A percentile compares a stretch with the other conserved stretches of the same genome.
phyloP scores from a whole-genome alignment of 2,329 filamentous ascomycete genomes.

The Tolypocladium paradoxum region DNA sequence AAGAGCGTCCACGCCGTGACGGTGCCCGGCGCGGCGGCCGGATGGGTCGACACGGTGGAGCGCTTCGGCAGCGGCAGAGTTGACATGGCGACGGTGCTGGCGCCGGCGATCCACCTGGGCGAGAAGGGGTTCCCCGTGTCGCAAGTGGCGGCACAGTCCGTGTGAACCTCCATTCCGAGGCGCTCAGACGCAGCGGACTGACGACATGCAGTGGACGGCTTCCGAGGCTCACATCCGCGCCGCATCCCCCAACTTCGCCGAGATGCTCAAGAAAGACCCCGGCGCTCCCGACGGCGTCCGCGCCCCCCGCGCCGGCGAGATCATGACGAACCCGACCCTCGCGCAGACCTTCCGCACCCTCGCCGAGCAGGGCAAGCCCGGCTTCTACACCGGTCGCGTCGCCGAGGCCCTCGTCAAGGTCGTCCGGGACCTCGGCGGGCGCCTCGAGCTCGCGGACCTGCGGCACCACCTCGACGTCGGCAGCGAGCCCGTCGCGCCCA shows the following conservation, averaged over 20 bases:
- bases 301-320: slow-evolving; percentile 68
- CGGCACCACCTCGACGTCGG: slow-evolving; percentile 57
- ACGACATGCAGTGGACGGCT: slow-evolving; percentile 53
- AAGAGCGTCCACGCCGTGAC: slow-evolving; percentile 71
- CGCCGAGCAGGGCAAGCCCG: slow-evolving; percentile 71
- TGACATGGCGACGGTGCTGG: slow-evolving; percentile 63
- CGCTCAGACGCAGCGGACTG: neutral
- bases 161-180: slow-evolving; percentile 29
- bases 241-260: slow-evolving; percentile 75
- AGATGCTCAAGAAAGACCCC: slow-evolving; percentile 76
- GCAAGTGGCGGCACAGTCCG: slow-evolving; percentile 59
- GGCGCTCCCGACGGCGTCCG: slow-evolving; percentile 57
- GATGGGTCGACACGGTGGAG: slow-evolving; percentile 84
- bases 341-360: slow-evolving; percentile 73
- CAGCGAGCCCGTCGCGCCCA: slow-evolving; percentile 73
- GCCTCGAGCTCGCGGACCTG: slow-evolving; percentile 70
- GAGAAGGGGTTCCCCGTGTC: slow-evolving; percentile 87
- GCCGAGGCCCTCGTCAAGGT: slow-evolving; percentile 74
- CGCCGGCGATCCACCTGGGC: slow-evolving; percentile 72
- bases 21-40: slow-evolving; percentile 80
- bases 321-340: slow-evolving; percentile 77
- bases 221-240: slow-evolving; percentile 52
- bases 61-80: slow-evolving; percentile 84
- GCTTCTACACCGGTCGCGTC: slow-evolving; percentile 81
- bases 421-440: slow-evolving; percentile 63